Base-by-base conservation (phyloP, 345 rosid genomes). In the Hypericum androsaemum region DNA sequence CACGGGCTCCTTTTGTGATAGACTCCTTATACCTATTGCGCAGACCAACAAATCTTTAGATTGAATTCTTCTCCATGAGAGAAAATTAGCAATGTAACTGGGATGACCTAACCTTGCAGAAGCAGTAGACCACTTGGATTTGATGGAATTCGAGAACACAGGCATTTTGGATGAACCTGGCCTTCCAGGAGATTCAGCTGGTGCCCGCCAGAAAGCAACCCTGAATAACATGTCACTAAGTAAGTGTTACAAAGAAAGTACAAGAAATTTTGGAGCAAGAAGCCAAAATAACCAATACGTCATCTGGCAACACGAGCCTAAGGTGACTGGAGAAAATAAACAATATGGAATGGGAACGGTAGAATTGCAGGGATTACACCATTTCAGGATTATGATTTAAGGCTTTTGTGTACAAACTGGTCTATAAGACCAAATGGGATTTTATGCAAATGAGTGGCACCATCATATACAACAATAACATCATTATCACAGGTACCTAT, bases 21-120 rank as follows among this genome's bases (percentile, higher is more conserved):
- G 96, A 80, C 54, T 90, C 95, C 66, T 84, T 90, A 71, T 81
- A 90, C 65, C 96, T 86, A 59, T 57, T 53, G 52, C 56, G 61
- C 4, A 63, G 39, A 61, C 50, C 41, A 47, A 1, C 5, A 59
- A 9, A 47, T 43, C 47, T 11, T 45, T 59, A 39, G 64, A 42
- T 47, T 43, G 10, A 12, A 37, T 58, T 40, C 50, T 52, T 11
- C 7, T 7, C 9, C 37, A 16, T 49, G 43, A 7, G 8, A 12
- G 15, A 22, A n/a, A 53, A 57, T 35, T 10, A 41, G 35, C 56
- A 41, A 28, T 14, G 7, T 16, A 37, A 41, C 14, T 64, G 39
- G 12, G 15, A 1, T 12, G 0, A 56, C 47, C 15, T n/a, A 67
- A 82, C 97, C 81, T 82, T 39, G 83, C 68, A 0, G 96, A 86